Percentiles rank a stretch among this genome's conserved stretches.
Evolutionary conservation across 2,329 filamentous ascomycete genomes (phyloP).

Genomic region (Fusarium sp.): DNA sequence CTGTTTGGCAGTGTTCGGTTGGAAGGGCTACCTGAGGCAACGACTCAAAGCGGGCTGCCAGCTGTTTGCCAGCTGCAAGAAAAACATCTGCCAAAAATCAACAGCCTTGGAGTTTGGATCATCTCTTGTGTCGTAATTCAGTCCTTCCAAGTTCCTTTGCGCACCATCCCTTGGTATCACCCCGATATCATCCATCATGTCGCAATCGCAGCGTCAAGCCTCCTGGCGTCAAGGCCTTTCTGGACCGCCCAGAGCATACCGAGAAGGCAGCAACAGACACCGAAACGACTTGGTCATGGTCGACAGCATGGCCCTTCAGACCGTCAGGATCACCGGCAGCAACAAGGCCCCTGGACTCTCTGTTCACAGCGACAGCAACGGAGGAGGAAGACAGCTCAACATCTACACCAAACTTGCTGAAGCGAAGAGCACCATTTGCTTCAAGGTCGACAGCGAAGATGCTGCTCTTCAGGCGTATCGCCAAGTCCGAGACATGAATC

Average conservation of each 20-base stretch:
- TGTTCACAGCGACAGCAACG: not conserved
- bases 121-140: not conserved
- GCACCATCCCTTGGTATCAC: not conserved
- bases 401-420: slow-evolving; percentile 4
- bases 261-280: not conserved
- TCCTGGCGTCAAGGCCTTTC: not conserved
- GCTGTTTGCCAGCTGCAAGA: not conserved
- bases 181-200: not conserved
- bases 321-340: not conserved
- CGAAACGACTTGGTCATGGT: not conserved
- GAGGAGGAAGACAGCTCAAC: slow-evolving; percentile 8
- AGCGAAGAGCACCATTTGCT: not conserved
- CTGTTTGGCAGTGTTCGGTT: not conserved
- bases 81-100: not conserved
- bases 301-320: not conserved
- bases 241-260: not conserved
- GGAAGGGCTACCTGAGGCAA: not conserved
- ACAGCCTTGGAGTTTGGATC: not conserved
- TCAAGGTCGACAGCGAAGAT: not conserved
- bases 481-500: not conserved
- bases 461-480: not conserved
- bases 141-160: not conserved
- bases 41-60: not conserved
- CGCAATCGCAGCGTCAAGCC: not conserved
- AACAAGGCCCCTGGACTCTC: not conserved